phyloP scores from a whole-genome alignment of 2,329 filamentous ascomycete species.

The Bretziella fagacearum region DNA sequence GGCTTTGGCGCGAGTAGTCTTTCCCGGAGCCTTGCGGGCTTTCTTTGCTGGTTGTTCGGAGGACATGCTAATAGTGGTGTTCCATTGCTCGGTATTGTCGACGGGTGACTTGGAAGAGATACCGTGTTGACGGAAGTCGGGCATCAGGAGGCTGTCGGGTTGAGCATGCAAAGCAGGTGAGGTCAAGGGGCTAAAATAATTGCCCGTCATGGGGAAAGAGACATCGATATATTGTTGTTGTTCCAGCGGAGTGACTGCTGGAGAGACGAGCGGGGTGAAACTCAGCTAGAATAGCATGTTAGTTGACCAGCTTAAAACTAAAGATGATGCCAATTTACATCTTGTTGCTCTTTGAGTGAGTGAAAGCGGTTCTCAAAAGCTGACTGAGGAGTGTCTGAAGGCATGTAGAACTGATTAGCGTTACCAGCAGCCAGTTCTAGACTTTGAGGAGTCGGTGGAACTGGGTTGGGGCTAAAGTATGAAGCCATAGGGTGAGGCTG shows the following conservation, averaged over 20 bases:
- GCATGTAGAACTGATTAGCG: conserved; percentile 39
- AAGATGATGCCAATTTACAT: conserved; percentile 20
- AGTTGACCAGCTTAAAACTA: conserved; percentile 4
- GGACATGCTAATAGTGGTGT: background rate
- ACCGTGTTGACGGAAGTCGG: conserved; percentile 30
- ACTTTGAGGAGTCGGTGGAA: conserved; percentile 67
- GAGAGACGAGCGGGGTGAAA: conserved; percentile 67
- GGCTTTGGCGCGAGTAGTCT: conserved; percentile 32
- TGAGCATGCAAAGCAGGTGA: conserved; percentile 67
- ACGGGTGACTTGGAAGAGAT: conserved; percentile 36
- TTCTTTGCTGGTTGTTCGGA: conserved; percentile 27
- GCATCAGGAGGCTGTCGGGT: conserved; percentile 29
- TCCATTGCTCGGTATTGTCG: conserved; percentile 30
- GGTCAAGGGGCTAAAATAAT: conserved; percentile 70
- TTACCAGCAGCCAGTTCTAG: conserved; percentile 52
- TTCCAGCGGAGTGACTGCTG: conserved; percentile 68
- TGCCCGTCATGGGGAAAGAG: conserved; percentile 45
- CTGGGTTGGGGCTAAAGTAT: conserved; percentile 37
- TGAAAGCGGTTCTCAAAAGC: conserved; percentile 49
- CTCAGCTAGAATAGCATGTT: conserved; percentile 35
- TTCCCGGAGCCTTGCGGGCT: conserved; percentile 32
- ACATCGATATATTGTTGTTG: conserved; percentile 42
- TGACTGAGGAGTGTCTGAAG: conserved; percentile 30
- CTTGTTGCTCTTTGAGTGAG: conserved; percentile 50
- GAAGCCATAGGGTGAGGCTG: conserved; percentile 23